Base-by-base conservation (phyloP, 352 stramenopile genomes). In the Phytophthora constricta region DNA sequence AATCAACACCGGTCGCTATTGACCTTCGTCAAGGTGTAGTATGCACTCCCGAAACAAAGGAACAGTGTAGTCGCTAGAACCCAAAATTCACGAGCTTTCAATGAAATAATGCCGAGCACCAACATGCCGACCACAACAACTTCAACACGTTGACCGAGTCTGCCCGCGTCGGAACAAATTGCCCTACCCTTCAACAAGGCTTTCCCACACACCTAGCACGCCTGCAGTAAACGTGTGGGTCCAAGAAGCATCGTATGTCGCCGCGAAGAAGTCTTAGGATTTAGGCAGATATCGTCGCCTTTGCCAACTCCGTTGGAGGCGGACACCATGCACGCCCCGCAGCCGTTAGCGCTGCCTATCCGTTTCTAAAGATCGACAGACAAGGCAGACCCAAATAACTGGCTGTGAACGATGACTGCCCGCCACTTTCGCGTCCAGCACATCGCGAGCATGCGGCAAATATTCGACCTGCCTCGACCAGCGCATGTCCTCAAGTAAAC, bases 391-490 rank as follows among this genome's bases (percentile, higher is more conserved):
- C 19, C 16, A 20, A 47, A 47, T 47, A 3, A 17, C 41, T 37
- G 31, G 31, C 31, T 37, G 31, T 11, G 31, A 11, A 11, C 31
- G 31, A 37, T 37, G 31, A 37, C 41, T 47, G 41, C 16, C 41
- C 41, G 41, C 14, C 41, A 23, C 22, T 47, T 47, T 47, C 41
- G 41, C 41, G 41, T 47, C 41, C 14, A 47, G 41, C 41, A 47
- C 14, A 47, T 47, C 41, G 41, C 41, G 16, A 17, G 41, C 41
- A 23, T 11, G 16, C 41, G 9, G 4, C 41, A 23, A 47, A 47
- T 23, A 23, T 47, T 47, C 13, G 31, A 17, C 14, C 41, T 8
- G 17, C 1, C 41, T 45, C 41, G n/a, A 11, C 5, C 41, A 23
- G 16, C 41, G 41, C 41, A 17, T 47, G 41, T 3, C 41, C 9